phyloP scores from a whole-genome alignment of 352 stramenopile genomes.

The Halophytophthora batemanensis region DNA sequence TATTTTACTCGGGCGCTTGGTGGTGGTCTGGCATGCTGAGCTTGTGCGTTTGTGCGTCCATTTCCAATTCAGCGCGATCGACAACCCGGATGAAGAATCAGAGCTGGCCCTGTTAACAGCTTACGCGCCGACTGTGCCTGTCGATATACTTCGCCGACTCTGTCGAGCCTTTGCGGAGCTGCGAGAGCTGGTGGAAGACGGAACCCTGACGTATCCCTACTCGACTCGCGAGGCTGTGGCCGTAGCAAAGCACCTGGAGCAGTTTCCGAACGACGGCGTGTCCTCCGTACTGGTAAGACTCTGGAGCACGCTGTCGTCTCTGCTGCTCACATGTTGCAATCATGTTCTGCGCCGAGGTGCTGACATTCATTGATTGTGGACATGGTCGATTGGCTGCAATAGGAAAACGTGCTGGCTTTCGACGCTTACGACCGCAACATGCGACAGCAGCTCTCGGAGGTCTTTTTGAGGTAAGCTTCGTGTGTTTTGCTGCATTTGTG shows the following conservation, averaged over 20 bases:
- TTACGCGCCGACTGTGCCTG: constrained; percentile 86
- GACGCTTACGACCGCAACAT: constrained; percentile 85
- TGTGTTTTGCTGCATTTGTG: constrained; percentile 7
- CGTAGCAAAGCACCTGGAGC: constrained; percentile 92
- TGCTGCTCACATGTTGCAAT: background rate
- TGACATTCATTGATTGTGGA: background rate
- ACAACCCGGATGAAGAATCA: constrained; percentile 89
- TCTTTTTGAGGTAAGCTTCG: constrained; percentile 69
- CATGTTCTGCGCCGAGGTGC: background rate
- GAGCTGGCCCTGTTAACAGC: constrained; percentile 88
- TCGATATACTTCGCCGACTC: constrained; percentile 79
- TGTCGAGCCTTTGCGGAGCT: constrained; percentile 90
- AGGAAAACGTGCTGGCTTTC: constrained; percentile 95
- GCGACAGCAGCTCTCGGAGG: constrained; percentile 65
- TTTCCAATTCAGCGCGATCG: constrained; percentile 51
- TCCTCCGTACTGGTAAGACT: constrained; percentile 58
- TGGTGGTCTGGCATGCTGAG: background rate
- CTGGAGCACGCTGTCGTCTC: background rate
- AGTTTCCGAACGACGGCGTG: constrained; percentile 90
- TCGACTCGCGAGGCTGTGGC: constrained; percentile 92
- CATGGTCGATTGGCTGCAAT: constrained; percentile 2
- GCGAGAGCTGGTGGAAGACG: constrained; percentile 82
- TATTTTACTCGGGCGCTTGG: background rate
- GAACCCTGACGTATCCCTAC: constrained; percentile 93
- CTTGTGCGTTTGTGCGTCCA: constrained; percentile 3